Evolutionary conservation across 2,329 filamentous ascomycete species (phyloP), one percentile per base, ranked within the genome.

Genomic region (Nemania sp.): DNA sequence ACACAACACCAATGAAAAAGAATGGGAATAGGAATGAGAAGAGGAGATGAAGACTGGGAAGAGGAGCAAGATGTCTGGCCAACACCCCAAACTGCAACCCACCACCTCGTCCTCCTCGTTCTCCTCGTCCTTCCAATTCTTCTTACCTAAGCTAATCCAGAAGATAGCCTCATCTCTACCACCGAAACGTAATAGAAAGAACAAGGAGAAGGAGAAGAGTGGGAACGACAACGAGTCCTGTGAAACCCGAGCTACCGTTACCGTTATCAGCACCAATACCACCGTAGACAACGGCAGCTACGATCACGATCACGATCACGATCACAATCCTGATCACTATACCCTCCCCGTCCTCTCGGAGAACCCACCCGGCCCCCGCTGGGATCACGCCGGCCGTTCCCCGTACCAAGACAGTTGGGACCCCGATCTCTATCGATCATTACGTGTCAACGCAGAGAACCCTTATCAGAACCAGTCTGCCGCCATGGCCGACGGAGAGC

Each of bases 401-500:
- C 24, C n/a, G 4, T 13, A 32, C 66, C 45, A 55, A 22, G 5
- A 22, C 20, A n/a, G 18, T 15, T 15, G 13, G 22, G 15, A 22
- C 15, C 29, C n/a, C 15, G n/a, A 8, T 26, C 53, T 20, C 8
- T 2, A 41, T 13, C 53, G 6, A 2, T 24, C 49, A 13, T 26
- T 43, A 22, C 49, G 43, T 13, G 20, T 45, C 29, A 6, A 15
- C 35, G 27, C 10, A 27, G 38, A 58, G 32, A 27, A 11, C 54
- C 35, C 51, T 43, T 24, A 49, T 49, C 68, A 67, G 63, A 60
- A 15, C 45, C 68, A 67, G 62, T 60, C 68, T 62, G 70, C 70
- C 75, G 77, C 71, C 72, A 97, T 97, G 93, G 92, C 91, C 66
- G 93, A 97, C 73, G 83, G 87, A 79, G 92, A 95, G 80, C 92